Percentiles rank a stretch among this genome's conserved stretches.
Conservation (phyloP, 1,284 basidiomycete species). For the Boletus semigastroideus region DNA sequence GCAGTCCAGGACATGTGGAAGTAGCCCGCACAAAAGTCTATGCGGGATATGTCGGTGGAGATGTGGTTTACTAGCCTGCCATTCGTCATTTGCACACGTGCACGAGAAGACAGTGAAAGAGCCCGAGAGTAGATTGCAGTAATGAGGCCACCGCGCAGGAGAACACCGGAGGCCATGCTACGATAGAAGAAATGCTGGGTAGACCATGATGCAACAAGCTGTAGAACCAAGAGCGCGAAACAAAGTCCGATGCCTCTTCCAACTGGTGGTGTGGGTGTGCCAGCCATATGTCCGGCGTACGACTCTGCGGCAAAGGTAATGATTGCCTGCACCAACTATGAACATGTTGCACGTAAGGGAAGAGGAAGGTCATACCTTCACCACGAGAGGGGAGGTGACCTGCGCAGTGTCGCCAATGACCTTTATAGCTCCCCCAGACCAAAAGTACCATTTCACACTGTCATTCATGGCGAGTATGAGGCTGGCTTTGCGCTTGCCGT, state of each 20-base stretch:
- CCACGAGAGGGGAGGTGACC: slow-evolving; percentile 76
- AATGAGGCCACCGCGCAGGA: slow-evolving; percentile 85
- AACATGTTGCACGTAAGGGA: background rate
- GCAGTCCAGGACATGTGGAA: slow-evolving; percentile 80
- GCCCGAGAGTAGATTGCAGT: slow-evolving; percentile 85
- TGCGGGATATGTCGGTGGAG: slow-evolving; percentile 87
- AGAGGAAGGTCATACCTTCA: slow-evolving; percentile 48
- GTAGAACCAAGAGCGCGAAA: slow-evolving; percentile 70
- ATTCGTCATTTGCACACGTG: slow-evolving; percentile 81
- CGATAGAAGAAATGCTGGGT: slow-evolving; percentile 84
- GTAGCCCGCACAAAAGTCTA: slow-evolving; percentile 88
- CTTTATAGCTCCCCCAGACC: slow-evolving; percentile 78
- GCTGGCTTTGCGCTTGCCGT: slow-evolving; percentile 67
- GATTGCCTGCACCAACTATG: slow-evolving; percentile 49
- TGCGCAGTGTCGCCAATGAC: slow-evolving; percentile 70
- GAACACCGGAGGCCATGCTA: slow-evolving; percentile 71
- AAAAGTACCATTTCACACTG: slow-evolving; percentile 80
- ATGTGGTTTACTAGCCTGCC: slow-evolving; percentile 92
- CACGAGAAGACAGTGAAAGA: slow-evolving; percentile 75
- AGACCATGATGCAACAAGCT: slow-evolving; percentile 67
- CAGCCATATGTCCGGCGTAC: slow-evolving; percentile 52
- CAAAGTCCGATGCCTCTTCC: slow-evolving; percentile 77
- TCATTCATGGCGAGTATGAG: slow-evolving; percentile 79
- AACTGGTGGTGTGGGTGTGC: slow-evolving; percentile 50
- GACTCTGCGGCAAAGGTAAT: slow-evolving; percentile 75